A percentile compares a stretch with the other conserved stretches of the same genome.
phyloP scores from a whole-genome alignment of 345 rosid species.

The Rhizophora apiculata region DNA sequence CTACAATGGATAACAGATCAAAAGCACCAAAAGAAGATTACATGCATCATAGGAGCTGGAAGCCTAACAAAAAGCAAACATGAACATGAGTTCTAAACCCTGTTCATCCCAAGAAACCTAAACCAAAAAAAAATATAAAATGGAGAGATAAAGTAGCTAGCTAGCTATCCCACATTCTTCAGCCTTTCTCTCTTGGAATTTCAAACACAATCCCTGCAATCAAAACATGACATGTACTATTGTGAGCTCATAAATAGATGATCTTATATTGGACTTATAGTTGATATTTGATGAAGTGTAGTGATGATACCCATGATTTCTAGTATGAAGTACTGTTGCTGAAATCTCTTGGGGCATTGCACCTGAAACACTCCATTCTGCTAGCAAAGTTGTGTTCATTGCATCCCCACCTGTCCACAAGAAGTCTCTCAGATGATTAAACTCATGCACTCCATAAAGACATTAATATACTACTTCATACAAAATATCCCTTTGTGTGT shows the following conservation, averaged over 20 bases:
- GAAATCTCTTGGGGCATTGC: conserved; percentile 81
- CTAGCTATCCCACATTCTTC: background rate
- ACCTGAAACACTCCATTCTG: conserved; percentile 85
- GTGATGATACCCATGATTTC: conserved; percentile 6
- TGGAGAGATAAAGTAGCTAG: background rate
- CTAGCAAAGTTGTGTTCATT: conserved; percentile 95
- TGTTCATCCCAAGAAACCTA: conserved; percentile 22
- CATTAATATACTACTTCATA: background rate
- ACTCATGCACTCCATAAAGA: background rate
- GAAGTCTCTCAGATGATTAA: background rate
- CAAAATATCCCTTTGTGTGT: background rate
- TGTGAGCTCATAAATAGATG: background rate
- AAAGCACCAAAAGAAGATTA: conserved; percentile 4
- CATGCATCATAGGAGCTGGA: conserved; percentile 6
- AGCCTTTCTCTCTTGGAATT: too few relatives aligned
- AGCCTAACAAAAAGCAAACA: conserved; percentile 22
- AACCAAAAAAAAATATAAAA: conserved; percentile 21
- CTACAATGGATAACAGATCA: conserved; percentile 16
- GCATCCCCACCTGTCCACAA: conserved; percentile 62
- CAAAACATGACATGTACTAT: too few relatives aligned
- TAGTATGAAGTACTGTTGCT: conserved; percentile 25
- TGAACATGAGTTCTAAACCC: conserved; percentile 17
- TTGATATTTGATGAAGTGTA: too few relatives aligned
- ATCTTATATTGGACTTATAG: background rate
- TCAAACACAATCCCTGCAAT: too few relatives aligned